A percentile compares a stretch with the other conserved stretches of the same genome.
These are phyloP conservation scores for Hymenochaete sp. DNA, from an alignment of 1,284 basidiomycete genomes.

Conservation along the genomic window DNA sequence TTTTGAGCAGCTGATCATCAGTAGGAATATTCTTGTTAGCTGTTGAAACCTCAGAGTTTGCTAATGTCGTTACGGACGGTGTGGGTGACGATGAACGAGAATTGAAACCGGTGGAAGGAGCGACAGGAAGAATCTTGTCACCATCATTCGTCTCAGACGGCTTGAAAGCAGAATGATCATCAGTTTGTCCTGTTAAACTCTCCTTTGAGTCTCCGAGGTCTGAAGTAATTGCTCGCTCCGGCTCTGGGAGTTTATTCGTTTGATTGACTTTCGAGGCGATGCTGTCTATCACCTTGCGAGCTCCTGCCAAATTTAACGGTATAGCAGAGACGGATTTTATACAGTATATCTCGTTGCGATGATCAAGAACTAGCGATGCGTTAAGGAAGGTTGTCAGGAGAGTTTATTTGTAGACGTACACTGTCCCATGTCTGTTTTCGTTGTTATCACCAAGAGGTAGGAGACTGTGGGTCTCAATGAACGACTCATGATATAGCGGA, in stretches of 20 bases:
- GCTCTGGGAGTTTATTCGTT: not conserved
- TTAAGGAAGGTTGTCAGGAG: not conserved
- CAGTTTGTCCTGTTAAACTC: not conserved
- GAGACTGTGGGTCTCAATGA: slow-evolving; percentile 8
- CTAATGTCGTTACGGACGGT: no score
- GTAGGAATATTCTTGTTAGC: no score
- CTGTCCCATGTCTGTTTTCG: slow-evolving; percentile 12
- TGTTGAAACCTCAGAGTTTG: no score
- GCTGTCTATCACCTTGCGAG: slow-evolving; percentile 2
- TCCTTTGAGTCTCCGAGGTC: not conserved
- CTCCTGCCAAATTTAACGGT: slow-evolving; percentile 11
- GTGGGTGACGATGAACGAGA: slow-evolving; percentile 31
- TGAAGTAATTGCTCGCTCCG: not conserved
- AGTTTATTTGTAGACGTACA: slow-evolving; percentile 7
- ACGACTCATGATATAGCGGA: slow-evolving; percentile 3
- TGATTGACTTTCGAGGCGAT: slow-evolving; percentile 7
- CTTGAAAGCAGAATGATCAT: no score
- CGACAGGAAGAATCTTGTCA: no score
- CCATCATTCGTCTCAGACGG: no score
- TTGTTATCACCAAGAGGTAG: slow-evolving; percentile 17
- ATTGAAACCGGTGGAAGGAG: slow-evolving; percentile 19
- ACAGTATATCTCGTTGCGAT: slow-evolving; percentile 11
- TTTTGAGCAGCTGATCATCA: slow-evolving; percentile 48
- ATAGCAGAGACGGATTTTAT: slow-evolving; percentile 17
- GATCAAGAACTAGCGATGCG: slow-evolving; percentile 10